Percentiles rank a stretch among this genome's conserved stretches.
These are phyloP conservation scores for Syzygium oleosum DNA, from an alignment of 345 rosid species.

Conservation along the genomic window DNA sequence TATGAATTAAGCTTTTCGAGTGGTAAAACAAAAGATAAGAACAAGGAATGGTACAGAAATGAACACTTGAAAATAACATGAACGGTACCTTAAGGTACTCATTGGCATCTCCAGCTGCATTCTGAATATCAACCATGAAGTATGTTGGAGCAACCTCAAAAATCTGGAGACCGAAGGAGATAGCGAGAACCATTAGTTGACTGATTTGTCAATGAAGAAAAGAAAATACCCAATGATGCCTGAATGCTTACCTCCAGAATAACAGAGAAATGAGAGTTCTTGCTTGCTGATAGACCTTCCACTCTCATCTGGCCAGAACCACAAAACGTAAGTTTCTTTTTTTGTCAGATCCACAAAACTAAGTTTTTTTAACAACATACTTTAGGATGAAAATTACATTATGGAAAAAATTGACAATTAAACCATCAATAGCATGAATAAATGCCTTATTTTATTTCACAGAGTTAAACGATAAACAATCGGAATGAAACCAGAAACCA, in stretches of 20 bases:
- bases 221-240: not conserved
- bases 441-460: not conserved
- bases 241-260: constrained; percentile 56
- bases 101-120: constrained; percentile 50
- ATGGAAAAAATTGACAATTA: not conserved
- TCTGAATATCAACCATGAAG: constrained; percentile 84
- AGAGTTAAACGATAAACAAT: not conserved
- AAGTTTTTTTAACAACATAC: not conserved
- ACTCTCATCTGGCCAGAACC: constrained; percentile 76
- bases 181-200: not conserved
- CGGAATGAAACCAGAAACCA: not conserved
- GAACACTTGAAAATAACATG: not conserved
- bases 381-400: not conserved
- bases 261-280: constrained; percentile 65
- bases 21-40: not conserved
- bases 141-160: constrained; percentile 89
- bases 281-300: constrained; percentile 73
- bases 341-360: not conserved
- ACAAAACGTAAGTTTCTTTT: not conserved
- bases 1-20: not conserved
- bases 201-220: not conserved
- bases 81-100: constrained; percentile 65
- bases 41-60: not conserved
- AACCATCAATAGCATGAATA: not conserved
- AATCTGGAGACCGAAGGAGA: constrained; percentile 26